phyloP scores from a whole-genome alignment of 768 basidiomycete genomes.

The Filobasidium wieringae region DNA sequence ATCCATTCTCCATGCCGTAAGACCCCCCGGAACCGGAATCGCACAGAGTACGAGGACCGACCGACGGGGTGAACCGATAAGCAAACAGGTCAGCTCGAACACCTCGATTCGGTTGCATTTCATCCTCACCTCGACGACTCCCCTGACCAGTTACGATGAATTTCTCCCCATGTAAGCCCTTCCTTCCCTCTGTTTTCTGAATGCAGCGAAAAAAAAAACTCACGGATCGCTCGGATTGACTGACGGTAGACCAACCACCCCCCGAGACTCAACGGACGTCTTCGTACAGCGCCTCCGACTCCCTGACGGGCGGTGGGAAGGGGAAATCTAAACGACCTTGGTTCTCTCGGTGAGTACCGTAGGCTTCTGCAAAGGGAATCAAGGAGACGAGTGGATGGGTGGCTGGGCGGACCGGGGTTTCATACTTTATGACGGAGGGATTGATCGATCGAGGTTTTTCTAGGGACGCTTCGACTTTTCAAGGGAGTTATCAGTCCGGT shows the following conservation, averaged over 20 bases:
- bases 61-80: no score
- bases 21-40: no score
- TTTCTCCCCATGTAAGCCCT: constrained; percentile 35
- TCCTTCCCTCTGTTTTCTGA: no score
- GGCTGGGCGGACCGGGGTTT: no score
- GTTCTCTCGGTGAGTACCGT: constrained; percentile 44
- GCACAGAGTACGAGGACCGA: no score
- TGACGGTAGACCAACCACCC: constrained; percentile 31
- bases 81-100: no score
- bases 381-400: no score
- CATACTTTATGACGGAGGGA: neutral
- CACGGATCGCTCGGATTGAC: neutral
- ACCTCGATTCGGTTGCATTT: no score
- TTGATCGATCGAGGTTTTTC: neutral
- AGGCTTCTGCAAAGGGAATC: no score
- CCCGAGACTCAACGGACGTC: constrained; percentile 33
- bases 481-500: constrained; percentile 59
- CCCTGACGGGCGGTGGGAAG: constrained; percentile 18
- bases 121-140: no score
- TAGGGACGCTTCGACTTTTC: constrained; percentile 32
- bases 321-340: constrained; percentile 44
- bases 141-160: constrained; percentile 19
- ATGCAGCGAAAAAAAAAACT: no score
- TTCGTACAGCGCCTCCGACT: constrained; percentile 21
- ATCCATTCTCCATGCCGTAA: no score